A percentile compares a stretch with the other conserved stretches of the same genome.
Evolutionary conservation across 2,329 filamentous ascomycete species (phyloP).

Genomic region (Diplodia corticola): DNA sequence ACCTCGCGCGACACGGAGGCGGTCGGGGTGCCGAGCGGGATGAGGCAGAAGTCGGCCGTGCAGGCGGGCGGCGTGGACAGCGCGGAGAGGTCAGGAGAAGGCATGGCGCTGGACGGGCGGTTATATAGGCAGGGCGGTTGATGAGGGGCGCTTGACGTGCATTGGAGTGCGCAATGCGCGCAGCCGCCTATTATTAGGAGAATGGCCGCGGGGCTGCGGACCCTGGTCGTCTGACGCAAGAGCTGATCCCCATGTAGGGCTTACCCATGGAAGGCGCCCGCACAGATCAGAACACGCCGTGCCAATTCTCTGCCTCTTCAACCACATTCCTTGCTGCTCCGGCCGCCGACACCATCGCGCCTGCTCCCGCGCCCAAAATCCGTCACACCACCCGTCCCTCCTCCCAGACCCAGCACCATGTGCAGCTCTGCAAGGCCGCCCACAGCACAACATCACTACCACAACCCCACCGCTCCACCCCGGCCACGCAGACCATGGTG

Average conservation of each 20-base stretch:
- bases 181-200: conserved; percentile 1
- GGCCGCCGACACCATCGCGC: conserved; percentile 18
- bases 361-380: conserved; percentile 3
- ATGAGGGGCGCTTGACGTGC: background rate
- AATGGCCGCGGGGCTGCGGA: background rate
- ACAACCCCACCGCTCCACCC: conserved; percentile 21
- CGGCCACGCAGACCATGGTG: conserved; percentile 23
- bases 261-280: background rate
- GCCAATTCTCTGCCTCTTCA: conserved; percentile 15
- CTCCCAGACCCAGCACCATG: conserved; percentile 22
- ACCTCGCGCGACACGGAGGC: conserved; percentile 65
- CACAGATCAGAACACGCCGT: conserved; percentile 11
- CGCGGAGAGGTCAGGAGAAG: conserved; percentile 26
- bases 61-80: conserved; percentile 67
- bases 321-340: conserved; percentile 16
- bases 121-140: conserved; percentile 8
- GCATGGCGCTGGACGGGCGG: background rate
- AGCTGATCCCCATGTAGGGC: background rate
- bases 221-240: background rate
- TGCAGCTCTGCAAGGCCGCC: conserved; percentile 27
- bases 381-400: conserved; percentile 9
- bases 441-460: conserved; percentile 13
- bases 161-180: background rate
- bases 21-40: conserved; percentile 66
- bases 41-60: conserved; percentile 87